Evolutionary conservation across 2,329 filamentous ascomycete species (phyloP), one percentile per base, ranked within the genome.

Genomic region (Fusarium oxysporum): DNA sequence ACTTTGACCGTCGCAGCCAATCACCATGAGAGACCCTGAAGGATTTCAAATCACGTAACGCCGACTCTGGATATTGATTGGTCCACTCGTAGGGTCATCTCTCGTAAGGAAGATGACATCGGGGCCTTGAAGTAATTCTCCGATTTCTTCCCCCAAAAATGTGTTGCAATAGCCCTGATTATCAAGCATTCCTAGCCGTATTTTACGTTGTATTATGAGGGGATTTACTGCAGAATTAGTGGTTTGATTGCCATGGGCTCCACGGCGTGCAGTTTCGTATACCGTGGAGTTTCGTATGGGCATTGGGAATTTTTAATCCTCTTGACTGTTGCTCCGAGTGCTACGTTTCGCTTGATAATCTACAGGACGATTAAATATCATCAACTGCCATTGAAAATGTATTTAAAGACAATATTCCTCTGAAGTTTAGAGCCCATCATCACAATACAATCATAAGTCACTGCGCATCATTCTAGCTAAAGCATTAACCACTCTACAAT

Each of bases 281-380:
- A 21, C 35, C 10, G 11, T 57, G n/a, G 11, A 14, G 5, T 14
- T 23, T 57, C 54, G 54, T 57, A 57, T 57, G 32, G 32, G n/a
- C 40, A 19, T 11, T 38, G n/a, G 9, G 2, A 23, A 19, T 11
- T 9, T 19, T 37, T 6, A n/a, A 32, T 6, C 16, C 7, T 38
- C 12, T 16, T 23, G 2, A 40, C 1, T 17, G 11, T 48, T 48
- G 3, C 30, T 17, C 40, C 40, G 40, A 47, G 28, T 30, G 33
- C 13, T 16, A 13, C 53, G 1, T 0, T 23, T 19, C 3, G 30
- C n/a, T 43, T 56, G 23, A 56, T 61, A 37, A 43, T 60, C 35
- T 5, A 10, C 2, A 6, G 1, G 16, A 3, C 5, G 3, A 8
- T 8, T 0, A 2, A 19, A 13, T 1, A 43, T 33, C 2, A 25